Evolutionary conservation across 73 alveolate genomes (phyloP).

Genomic region (Tetrahymena malaccensis): DNA sequence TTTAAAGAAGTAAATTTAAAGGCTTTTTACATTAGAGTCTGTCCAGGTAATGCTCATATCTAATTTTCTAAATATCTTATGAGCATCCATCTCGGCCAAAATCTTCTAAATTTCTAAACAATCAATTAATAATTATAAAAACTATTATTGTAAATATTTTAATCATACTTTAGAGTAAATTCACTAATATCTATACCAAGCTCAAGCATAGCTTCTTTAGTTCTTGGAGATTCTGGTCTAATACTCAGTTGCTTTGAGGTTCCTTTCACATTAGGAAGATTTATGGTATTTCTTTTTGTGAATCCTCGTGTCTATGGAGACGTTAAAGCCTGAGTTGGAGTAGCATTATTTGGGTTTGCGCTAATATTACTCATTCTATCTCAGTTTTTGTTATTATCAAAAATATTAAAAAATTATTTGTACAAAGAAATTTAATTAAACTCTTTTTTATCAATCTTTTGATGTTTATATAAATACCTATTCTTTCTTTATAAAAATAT

Average conservation of each 20-base stretch:
- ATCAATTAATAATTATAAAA: not conserved
- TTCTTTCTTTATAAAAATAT: not conserved
- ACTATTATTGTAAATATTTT: not conserved
- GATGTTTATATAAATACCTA: not conserved
- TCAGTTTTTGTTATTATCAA: not conserved
- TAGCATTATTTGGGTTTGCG: not conserved
- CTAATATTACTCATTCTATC: not conserved
- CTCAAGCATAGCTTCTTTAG: not conserved
- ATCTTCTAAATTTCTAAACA: not conserved
- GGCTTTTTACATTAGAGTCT: not conserved
- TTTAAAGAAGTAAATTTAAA: not conserved
- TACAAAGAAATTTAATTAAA: not conserved
- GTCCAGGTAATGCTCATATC: not conserved
- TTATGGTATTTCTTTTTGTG: not conserved
- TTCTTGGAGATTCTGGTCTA: not conserved
- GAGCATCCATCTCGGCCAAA: not conserved
- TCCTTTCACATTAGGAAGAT: not conserved
- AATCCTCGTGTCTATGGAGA: not conserved
- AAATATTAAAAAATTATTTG: not conserved
- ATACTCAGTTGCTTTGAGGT: not conserved
- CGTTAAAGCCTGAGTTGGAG: not conserved
- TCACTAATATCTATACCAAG: not conserved
- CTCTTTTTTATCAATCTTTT: not conserved
- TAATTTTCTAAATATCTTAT: not conserved
- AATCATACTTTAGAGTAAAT: not conserved